Evolutionary conservation across 805 yeast genomes (phyloP).

Genomic region (Candida tallmaniae): DNA sequence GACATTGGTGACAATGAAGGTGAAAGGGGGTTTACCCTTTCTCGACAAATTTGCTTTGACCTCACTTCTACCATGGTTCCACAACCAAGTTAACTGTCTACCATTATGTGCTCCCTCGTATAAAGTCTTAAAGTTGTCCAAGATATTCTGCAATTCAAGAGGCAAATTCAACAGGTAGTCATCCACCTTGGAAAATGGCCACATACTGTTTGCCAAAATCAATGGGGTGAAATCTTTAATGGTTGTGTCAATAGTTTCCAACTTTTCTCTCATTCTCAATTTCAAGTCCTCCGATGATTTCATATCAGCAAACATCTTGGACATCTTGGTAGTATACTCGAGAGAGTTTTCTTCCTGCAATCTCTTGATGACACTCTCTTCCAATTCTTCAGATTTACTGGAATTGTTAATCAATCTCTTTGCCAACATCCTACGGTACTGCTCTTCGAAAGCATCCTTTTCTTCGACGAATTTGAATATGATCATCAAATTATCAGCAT

Average conservation of each 20-base stretch:
- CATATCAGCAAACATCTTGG: slow-evolving; percentile 95
- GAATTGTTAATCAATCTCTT: slow-evolving; percentile 84
- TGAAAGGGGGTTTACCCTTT: slow-evolving; percentile 76
- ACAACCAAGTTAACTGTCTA: slow-evolving; percentile 88
- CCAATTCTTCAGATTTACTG: slow-evolving; percentile 80
- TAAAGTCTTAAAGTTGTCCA: slow-evolving; percentile 61
- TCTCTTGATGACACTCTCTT: slow-evolving; percentile 77
- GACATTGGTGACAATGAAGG: slow-evolving; percentile 74
- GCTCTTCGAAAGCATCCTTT: slow-evolving; percentile 91
- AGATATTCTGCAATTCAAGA: slow-evolving; percentile 55
- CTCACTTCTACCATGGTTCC: slow-evolving; percentile 93
- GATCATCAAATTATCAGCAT: slow-evolving; percentile 79
- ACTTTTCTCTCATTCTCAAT: slow-evolving; percentile 45
- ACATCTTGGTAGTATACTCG: slow-evolving; percentile 90
- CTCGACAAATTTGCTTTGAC: slow-evolving; percentile 79
- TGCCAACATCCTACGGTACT: slow-evolving; percentile 85
- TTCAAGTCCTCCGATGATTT: slow-evolving; percentile 76
- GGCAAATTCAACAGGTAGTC: slow-evolving; percentile 57
- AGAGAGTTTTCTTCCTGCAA: slow-evolving; percentile 85
- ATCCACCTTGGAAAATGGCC: slow-evolving; percentile 62
- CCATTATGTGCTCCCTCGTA: slow-evolving; percentile 79
- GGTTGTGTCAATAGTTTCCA: slow-evolving; percentile 20
- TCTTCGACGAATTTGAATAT: slow-evolving; percentile 86
- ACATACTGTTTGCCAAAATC: slow-evolving; percentile 82
- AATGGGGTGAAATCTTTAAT: slow-evolving; percentile 59